Evolutionary conservation across 208 protist species (phyloP), one percentile per base, ranked within the genome.

Genomic region (Crithidia sp.): DNA sequence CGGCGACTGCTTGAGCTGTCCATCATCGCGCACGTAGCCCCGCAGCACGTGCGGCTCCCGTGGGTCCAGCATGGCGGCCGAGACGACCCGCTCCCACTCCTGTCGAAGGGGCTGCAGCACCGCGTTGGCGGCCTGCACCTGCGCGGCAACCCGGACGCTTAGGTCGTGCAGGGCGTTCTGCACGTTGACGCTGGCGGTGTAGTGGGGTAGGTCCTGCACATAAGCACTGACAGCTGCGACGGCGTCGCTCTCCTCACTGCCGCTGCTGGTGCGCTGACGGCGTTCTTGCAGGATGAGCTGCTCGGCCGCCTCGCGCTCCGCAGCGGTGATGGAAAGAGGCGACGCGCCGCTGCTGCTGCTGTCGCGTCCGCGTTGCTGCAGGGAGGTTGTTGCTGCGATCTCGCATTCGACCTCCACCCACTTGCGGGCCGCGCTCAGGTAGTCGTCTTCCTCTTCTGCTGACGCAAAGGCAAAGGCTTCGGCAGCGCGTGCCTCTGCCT

Each of bases 371-470:
- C 28, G 28, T 28, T 28, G 28, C 28, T 28, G 28, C 28, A 28
- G 28, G 28, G 28, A 28, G 0, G 40, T 39, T 5, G 37, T 67
- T 5, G 37, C 37, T 13, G 44, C 67, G 4, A 36, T 64, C 47
- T 79, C 74, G 49, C 74, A 79, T 49, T 79, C 74, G 40, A 79
- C 67, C 10, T 67, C 61, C 10, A 79, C 68, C 74, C 52, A 70
- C 61, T 62, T 67, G 17, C 67, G 74, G 37, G 74, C 74, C 19
- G 52, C 67, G 3, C 37, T n/a, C 41, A 79, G 28, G 54, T 64
- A 70, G 52, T 43, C 39, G 13, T 52, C 39, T 43, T 50, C 41
- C 6, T 70, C 65, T 12, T 28, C n/a, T 13, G 40, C 54, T 2
- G 54, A 41, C 47, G 9, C 2, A 17, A 70, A 70, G 7, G 55